Conservation (phyloP, 2,329 filamentous ascomycete genomes). For the Didymellaceae sp. region DNA sequence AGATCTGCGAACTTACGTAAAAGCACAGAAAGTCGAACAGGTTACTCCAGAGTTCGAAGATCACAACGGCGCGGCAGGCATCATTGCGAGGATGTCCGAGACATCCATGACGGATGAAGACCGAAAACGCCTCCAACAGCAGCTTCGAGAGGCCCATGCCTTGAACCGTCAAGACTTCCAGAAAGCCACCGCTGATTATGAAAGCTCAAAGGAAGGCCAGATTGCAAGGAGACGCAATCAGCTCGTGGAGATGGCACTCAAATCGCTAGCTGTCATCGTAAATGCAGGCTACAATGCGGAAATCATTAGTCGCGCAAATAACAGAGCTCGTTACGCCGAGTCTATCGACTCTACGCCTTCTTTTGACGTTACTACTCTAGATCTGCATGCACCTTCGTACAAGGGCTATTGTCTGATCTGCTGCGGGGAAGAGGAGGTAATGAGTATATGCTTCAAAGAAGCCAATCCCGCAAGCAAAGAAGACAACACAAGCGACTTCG, state of each 20-base stretch:
- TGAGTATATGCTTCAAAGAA: slow-evolving; percentile 43
- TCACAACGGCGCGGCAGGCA: slow-evolving; percentile 33
- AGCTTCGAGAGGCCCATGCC: slow-evolving; percentile 38
- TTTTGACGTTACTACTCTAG: slow-evolving; percentile 29
- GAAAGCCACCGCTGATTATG: slow-evolving; percentile 17
- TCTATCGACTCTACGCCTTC: slow-evolving; percentile 21
- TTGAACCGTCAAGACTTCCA: slow-evolving; percentile 38
- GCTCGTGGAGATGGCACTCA: slow-evolving; percentile 37
- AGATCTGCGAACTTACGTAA: slow-evolving; percentile 33
- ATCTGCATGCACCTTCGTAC: slow-evolving; percentile 36
- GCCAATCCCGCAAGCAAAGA: slow-evolving; percentile 25
- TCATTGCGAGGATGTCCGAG: slow-evolving; percentile 34
- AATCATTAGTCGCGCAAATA: slow-evolving; percentile 42
- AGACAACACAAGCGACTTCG: slow-evolving; percentile 44
- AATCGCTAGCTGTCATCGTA: slow-evolving; percentile 35
- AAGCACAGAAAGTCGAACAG: slow-evolving; percentile 38
- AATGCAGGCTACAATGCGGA: slow-evolving; percentile 41
- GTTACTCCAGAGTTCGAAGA: slow-evolving; percentile 40
- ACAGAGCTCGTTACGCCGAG: slow-evolving; percentile 41
- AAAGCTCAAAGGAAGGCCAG: slow-evolving; percentile 17
- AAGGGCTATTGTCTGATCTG: slow-evolving; percentile 41
- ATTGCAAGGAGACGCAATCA: slow-evolving; percentile 31
- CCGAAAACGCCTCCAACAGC: slow-evolving; percentile 27
- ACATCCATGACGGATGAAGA: slow-evolving; percentile 10
- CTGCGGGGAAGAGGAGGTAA: slow-evolving; percentile 42